phyloP scores from a whole-genome alignment of 2,329 filamentous ascomycete genomes.

The Fonsecaea monophora region DNA sequence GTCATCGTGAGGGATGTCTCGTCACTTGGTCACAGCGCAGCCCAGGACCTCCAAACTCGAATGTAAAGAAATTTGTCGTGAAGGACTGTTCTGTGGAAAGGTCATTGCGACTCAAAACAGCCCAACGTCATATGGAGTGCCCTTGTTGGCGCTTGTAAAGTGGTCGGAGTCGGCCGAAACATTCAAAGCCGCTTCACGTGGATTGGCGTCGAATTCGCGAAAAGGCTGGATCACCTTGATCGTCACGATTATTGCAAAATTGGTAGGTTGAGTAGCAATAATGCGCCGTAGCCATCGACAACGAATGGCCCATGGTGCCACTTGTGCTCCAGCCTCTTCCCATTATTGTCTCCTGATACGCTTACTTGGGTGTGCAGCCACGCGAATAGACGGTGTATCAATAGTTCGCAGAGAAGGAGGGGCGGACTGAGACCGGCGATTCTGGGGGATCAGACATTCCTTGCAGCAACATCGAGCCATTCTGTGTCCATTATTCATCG shows the following conservation, averaged over 20 bases:
- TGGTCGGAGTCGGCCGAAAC: slow-evolving; percentile 17
- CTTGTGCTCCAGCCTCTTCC: not conserved
- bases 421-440: not conserved
- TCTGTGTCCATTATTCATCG: not conserved
- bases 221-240: not conserved
- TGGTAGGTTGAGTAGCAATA: not conserved
- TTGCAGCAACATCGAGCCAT: slow-evolving; percentile 1
- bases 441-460: slow-evolving; percentile 1
- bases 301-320: not conserved
- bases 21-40: not conserved
- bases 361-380: slow-evolving; percentile 4
- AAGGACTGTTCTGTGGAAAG: not conserved
- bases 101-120: not conserved
- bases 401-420: slow-evolving; percentile 10
- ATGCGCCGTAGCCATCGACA: not conserved
- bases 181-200: slow-evolving; percentile 16
- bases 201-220: slow-evolving; percentile 17
- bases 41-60: not conserved
- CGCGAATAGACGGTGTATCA: slow-evolving; percentile 14
- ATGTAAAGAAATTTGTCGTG: not conserved
- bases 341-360: slow-evolving; percentile 1
- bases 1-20: slow-evolving; percentile 23
- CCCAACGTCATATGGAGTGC: slow-evolving; percentile 16
- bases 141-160: not conserved
- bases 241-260: not conserved